A percentile compares a stretch with the other conserved stretches of the same genome.
phyloP scores from a whole-genome alignment of 768 basidiomycete genomes.

The Hericium rajendrae region DNA sequence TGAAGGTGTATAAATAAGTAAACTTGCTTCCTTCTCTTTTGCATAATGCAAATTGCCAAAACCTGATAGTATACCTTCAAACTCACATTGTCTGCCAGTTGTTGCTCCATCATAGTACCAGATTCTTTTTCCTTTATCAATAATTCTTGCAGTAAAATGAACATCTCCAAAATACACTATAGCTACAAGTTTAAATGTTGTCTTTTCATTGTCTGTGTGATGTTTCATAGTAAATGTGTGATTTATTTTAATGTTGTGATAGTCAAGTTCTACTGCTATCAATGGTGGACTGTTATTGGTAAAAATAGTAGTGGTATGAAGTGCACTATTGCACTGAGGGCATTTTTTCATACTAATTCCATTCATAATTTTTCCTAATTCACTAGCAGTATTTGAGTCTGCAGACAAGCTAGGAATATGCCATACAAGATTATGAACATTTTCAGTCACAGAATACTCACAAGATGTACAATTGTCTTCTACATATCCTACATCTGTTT shows the following conservation, averaged over 20 bases:
- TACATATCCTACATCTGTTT: neutral
- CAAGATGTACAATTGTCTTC: neutral
- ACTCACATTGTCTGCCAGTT: neutral
- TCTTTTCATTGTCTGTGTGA: neutral
- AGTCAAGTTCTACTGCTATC: neutral
- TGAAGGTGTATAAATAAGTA: neutral
- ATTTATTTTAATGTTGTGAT: neutral
- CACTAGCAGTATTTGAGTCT: neutral
- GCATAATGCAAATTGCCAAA: neutral
- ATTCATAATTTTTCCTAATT: neutral
- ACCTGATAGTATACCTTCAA: neutral
- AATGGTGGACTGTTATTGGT: neutral
- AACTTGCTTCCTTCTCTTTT: neutral
- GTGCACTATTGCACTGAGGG: neutral
- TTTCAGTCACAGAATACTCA: neutral
- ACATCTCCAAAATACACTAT: constrained; percentile 15
- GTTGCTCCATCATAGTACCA: constrained; percentile 21
- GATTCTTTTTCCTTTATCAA: constrained; percentile 9
- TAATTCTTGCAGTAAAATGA: constrained; percentile 17
- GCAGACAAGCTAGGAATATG: neutral
- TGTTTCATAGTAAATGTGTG: neutral
- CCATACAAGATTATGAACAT: neutral
- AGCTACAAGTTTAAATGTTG: constrained; percentile 7
- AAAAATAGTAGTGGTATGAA: neutral
- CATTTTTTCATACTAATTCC: neutral